Conservation (phyloP, 352 stramenopile genomes). For the Globisporangium paroecandrum region DNA sequence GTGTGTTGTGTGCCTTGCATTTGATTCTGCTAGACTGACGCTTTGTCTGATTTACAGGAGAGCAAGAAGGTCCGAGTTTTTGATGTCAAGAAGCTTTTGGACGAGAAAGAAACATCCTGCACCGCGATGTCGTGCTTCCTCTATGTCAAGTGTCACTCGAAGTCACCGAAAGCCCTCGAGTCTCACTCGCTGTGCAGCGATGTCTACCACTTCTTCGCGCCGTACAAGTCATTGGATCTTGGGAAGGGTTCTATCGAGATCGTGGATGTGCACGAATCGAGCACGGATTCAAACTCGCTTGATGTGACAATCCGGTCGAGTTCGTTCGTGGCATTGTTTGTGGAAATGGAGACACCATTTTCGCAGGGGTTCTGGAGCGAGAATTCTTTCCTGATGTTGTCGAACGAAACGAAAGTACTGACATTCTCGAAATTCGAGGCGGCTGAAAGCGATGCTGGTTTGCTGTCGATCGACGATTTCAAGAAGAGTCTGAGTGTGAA, state of each 20-base stretch:
- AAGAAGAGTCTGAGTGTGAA: constrained; percentile 37
- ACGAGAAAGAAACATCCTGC: constrained; percentile 36
- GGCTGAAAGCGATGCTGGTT: constrained; percentile 4
- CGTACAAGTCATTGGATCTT: constrained; percentile 63
- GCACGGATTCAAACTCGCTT: constrained; percentile 18
- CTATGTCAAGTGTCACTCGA: constrained; percentile 29
- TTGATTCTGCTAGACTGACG: constrained; percentile 8
- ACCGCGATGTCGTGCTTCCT: constrained; percentile 54
- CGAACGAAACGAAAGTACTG: constrained; percentile 48
- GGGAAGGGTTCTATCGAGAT: constrained; percentile 30
- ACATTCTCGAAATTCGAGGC: constrained; percentile 34
- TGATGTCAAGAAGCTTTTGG: constrained; percentile 27
- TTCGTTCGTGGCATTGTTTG: constrained; percentile 68
- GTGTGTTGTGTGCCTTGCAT: background rate
- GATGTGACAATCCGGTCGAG: constrained; percentile 47
- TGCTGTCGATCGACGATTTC: constrained; percentile 32
- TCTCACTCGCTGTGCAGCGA: constrained; percentile 31
- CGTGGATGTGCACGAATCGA: constrained; percentile 10
- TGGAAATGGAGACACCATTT: constrained; percentile 52
- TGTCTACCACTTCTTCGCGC: constrained; percentile 60
- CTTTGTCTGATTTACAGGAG: constrained; percentile 24
- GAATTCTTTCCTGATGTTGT: constrained; percentile 76
- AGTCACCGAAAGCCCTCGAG: constrained; percentile 7
- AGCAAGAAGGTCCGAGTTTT: constrained; percentile 33
- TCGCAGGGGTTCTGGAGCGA: constrained; percentile 59